Percentiles rank a stretch among this genome's conserved stretches.
phyloP scores from a whole-genome alignment of 345 rosid genomes.

The Carallia brachiata region DNA sequence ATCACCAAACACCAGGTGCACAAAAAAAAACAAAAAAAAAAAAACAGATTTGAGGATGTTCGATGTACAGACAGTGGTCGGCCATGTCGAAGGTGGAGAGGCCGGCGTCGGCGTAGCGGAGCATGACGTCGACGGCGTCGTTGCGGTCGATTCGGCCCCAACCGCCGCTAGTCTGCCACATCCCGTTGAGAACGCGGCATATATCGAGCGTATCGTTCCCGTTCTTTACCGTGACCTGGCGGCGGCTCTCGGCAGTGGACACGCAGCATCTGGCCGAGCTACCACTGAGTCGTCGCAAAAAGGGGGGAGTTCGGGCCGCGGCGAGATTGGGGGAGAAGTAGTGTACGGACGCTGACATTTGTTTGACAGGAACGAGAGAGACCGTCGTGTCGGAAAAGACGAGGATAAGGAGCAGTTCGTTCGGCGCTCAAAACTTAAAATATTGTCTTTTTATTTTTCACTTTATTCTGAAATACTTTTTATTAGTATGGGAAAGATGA shows the following conservation, averaged over 20 bases:
- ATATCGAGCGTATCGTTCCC: conserved; percentile 81
- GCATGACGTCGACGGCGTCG: conserved; percentile 82
- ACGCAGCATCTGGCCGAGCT: conserved; percentile 47
- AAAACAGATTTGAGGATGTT: neutral
- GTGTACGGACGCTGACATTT: conserved; percentile 36
- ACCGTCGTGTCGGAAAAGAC: too few relatives aligned
- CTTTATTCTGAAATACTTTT: too few relatives aligned
- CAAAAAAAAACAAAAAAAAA: neutral
- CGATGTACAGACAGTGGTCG: conserved; percentile 62
- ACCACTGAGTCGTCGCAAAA: conserved; percentile 18
- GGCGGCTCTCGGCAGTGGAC: conserved; percentile 26
- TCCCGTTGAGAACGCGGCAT: conserved; percentile 81
- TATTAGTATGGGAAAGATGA: too few relatives aligned
- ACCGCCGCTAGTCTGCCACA: conserved; percentile 94
- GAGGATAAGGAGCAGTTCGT: too few relatives aligned
- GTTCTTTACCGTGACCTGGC: conserved; percentile 57
- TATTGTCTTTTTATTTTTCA: too few relatives aligned
- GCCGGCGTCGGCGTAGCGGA: conserved; percentile 71
- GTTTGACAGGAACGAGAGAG: too few relatives aligned
- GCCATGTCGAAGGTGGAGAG: conserved; percentile 99
- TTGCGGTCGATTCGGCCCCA: conserved; percentile 86
- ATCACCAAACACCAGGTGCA: conserved; percentile 16
- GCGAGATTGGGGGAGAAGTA: conserved; percentile 32
- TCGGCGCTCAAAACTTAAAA: too few relatives aligned
- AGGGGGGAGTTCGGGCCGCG: conserved; percentile 20